phyloP scores from a whole-genome alignment of 2,329 filamentous ascomycete species.

The Xylariaceae sp. region DNA sequence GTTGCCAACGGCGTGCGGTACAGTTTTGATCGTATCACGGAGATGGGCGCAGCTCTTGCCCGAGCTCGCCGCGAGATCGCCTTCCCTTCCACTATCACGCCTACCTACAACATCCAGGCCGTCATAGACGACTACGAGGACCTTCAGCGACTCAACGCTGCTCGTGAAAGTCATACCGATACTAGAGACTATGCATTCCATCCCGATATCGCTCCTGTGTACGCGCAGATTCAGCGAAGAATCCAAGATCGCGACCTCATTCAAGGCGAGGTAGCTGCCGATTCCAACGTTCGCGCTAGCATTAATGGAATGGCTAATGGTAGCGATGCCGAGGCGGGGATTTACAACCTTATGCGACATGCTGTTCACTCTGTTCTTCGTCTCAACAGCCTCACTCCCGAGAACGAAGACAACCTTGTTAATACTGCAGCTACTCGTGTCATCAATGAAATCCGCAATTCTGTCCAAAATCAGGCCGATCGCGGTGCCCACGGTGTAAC shows the following conservation, averaged over 20 bases:
- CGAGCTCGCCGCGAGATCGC: slow-evolving; percentile 41
- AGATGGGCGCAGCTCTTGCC: slow-evolving; percentile 41
- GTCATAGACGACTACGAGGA: slow-evolving; percentile 42
- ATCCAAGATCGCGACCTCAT: slow-evolving; percentile 47
- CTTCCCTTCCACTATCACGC: slow-evolving; percentile 42
- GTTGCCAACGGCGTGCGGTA: slow-evolving; percentile 20
- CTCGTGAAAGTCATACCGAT: slow-evolving; percentile 28
- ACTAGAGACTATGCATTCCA: slow-evolving; percentile 28
- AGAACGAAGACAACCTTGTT: slow-evolving; percentile 46
- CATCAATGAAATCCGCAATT: slow-evolving; percentile 26
- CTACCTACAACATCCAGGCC: slow-evolving; percentile 35
- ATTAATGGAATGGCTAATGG: slow-evolving; percentile 35
- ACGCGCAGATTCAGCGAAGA: slow-evolving; percentile 42
- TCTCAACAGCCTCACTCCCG: slow-evolving; percentile 48
- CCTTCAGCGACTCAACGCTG: slow-evolving; percentile 36
- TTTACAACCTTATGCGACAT: slow-evolving; percentile 39
- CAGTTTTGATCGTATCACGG: slow-evolving; percentile 27
- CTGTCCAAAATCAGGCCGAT: slow-evolving; percentile 48
- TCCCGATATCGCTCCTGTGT: slow-evolving; percentile 29
- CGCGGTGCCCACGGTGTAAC: slow-evolving; percentile 30
- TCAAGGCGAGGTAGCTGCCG: slow-evolving; percentile 29
- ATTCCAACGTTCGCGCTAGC: slow-evolving; percentile 31
- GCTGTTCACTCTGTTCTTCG: slow-evolving; percentile 40
- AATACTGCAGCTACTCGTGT: slow-evolving; percentile 27
- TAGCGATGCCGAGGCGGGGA: slow-evolving; percentile 31